These are phyloP conservation scores for Botrytis elliptica DNA, from an alignment of 2,329 filamentous ascomycete genomes.

Conservation along the genomic window DNA sequence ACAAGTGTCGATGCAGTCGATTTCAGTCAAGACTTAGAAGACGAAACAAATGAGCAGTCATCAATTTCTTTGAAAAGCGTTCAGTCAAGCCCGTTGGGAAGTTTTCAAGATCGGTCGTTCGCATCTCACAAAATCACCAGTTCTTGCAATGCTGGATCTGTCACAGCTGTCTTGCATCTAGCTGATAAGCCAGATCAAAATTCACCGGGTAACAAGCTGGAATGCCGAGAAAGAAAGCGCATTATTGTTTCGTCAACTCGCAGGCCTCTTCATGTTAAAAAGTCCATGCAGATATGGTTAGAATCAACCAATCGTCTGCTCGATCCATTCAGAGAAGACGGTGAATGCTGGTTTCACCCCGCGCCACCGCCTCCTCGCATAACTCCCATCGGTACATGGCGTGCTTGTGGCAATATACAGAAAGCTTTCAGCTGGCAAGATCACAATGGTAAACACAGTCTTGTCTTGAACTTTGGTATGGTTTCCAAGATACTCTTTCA, in stretches of 20 bases:
- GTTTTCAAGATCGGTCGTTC: not conserved
- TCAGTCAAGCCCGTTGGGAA: not conserved
- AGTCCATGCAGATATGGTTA: slow-evolving; percentile 29
- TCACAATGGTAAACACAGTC: slow-evolving; percentile 19
- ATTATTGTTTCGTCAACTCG: slow-evolving; percentile 25
- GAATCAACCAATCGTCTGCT: slow-evolving; percentile 25
- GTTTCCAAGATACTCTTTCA: slow-evolving; percentile 30
- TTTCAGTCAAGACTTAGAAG: not conserved
- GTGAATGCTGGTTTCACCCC: slow-evolving; percentile 35
- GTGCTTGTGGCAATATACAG: slow-evolving; percentile 18
- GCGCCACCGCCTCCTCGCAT: slow-evolving; percentile 26
- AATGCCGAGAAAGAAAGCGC: slow-evolving; percentile 11
- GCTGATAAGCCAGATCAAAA: not conserved
- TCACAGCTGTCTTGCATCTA: not conserved
- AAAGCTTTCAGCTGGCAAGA: slow-evolving; percentile 29
- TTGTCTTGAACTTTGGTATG: slow-evolving; percentile 34
- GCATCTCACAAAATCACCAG: not conserved
- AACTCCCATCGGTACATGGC: slow-evolving; percentile 20
- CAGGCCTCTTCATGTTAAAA: slow-evolving; percentile 23
- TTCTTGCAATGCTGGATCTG: not conserved
- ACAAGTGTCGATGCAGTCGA: not conserved
- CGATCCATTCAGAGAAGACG: slow-evolving; percentile 26
- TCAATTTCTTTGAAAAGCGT: not conserved
- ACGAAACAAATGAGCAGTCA: not conserved
- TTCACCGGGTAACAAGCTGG: not conserved